Evolutionary conservation across 768 basidiomycete species (phyloP), one percentile per base, ranked within the genome.

Genomic region (Suillus subluteus): DNA sequence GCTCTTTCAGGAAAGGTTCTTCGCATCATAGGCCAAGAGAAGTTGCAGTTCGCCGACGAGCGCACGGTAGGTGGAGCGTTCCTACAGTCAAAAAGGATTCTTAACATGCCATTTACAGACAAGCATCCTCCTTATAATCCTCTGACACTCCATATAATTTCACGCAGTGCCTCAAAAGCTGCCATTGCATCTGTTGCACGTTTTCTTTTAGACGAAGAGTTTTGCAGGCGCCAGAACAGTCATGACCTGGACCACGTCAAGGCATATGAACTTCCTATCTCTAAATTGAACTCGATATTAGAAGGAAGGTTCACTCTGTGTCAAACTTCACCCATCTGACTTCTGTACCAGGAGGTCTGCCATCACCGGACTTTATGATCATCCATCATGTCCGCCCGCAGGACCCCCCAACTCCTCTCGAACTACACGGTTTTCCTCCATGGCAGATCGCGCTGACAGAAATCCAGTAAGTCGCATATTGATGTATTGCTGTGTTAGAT

Each of bases 381-480:
- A 81, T 94, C 18, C 91, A 94, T 72, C 79, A 86, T 56, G 67
- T 91, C 26, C 78, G 81, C 3, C 73, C 78, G 15, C 76, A 71
- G 58, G 75, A 75, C 44, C 75, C 78, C 44, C 74, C 72, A 46
- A 72, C 79, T 30, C 87, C 90, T 1, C 76, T 89, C 62, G 91
- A 94, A 74, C 79, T 94, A 26, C 79, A 90, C 69, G 90, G 89
- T 6, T 94, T 90, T 71, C 93, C 93, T 21, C 93, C 93, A 18
- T 95, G 93, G 92, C 93, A 95, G 71, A 86, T 88, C n/a, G 82
- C 89, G 64, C 78, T 95, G 50, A 91, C 91, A 55, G 93, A 95
- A 75, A 88, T 95, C 67, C 84, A 88, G 93, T 94, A 73, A 78
- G 90, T 78, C 13, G 56, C 30, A 3, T 3, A 43, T 40, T 18